These are phyloP conservation scores for Lasiodiplodia sp. DNA, from an alignment of 2,329 filamentous ascomycete species.

Conservation along the genomic window DNA sequence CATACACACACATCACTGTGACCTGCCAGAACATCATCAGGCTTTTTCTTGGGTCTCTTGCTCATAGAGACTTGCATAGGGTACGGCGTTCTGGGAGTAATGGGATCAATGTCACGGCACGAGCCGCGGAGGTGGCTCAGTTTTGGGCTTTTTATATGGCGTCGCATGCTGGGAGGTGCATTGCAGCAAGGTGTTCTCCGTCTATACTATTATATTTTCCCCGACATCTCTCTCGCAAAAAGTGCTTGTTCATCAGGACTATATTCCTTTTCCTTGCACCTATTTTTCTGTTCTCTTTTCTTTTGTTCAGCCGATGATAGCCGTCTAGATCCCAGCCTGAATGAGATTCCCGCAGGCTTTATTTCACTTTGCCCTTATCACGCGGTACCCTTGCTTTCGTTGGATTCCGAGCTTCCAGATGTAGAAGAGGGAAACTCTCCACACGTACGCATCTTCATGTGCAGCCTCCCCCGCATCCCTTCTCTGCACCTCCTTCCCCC, in stretches of 20 bases:
- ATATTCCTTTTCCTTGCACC: constrained; percentile 10
- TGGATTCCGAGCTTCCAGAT: constrained; percentile 19
- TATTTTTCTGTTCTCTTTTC: constrained; percentile 5
- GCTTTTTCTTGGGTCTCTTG: constrained; percentile 31
- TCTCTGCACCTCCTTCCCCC: neutral
- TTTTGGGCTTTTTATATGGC: constrained; percentile 27
- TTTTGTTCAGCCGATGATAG: constrained; percentile 29
- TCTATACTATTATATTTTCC: constrained; percentile 27
- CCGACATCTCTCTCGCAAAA: constrained; percentile 26
- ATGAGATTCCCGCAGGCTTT: constrained; percentile 30
- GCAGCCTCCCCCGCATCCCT: constrained; percentile 8
- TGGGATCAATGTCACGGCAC: constrained; percentile 30
- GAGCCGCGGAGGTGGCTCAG: constrained; percentile 30
- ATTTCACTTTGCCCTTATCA: constrained; percentile 13
- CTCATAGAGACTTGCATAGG: constrained; percentile 30
- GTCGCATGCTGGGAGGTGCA: constrained; percentile 30
- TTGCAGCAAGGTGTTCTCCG: constrained; percentile 30
- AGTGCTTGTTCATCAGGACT: constrained; percentile 22
- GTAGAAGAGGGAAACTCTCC: constrained; percentile 15
- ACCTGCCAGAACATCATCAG: constrained; percentile 24
- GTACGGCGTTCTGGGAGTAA: constrained; percentile 30
- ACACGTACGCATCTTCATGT: neutral
- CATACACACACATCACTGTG: constrained; percentile 7
- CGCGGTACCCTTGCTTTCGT: constrained; percentile 11
- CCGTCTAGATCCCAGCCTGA: constrained; percentile 30